Evolutionary conservation across 441 rosid species (phyloP).

Genomic region (Populus tomentosa): DNA sequence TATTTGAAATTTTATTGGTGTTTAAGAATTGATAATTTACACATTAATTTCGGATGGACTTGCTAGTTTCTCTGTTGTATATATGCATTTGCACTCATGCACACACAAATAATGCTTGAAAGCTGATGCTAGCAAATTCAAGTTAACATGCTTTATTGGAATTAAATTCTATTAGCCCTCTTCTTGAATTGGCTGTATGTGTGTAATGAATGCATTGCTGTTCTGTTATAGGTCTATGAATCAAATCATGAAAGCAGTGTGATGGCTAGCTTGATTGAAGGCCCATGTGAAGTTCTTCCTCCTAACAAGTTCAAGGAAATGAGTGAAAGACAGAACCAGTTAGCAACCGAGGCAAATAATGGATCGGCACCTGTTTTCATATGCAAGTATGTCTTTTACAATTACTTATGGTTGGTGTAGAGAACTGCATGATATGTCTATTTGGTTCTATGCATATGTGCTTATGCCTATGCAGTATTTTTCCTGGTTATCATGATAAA

Average conservation of each 20-base stretch:
- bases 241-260: slow-evolving; percentile 53
- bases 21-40: background rate
- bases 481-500: background rate
- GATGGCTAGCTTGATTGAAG: slow-evolving; percentile 50
- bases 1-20: background rate
- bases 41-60: background rate
- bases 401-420: background rate
- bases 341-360: slow-evolving; percentile 33
- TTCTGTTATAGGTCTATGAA: slow-evolving; percentile 56
- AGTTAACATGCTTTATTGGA: background rate
- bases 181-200: slow-evolving; percentile 8
- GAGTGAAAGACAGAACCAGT: slow-evolving; percentile 35
- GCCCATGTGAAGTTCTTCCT: slow-evolving; percentile 63
- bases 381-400: slow-evolving; percentile 51
- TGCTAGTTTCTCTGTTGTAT: background rate
- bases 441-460: background rate
- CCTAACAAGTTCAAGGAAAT: slow-evolving; percentile 49
- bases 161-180: background rate
- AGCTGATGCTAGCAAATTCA: background rate
- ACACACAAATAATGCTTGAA: background rate
- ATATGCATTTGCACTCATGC: background rate
- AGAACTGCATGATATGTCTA: background rate
- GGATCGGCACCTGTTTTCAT: slow-evolving; percentile 39
- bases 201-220: slow-evolving; percentile 10
- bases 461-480: background rate